Percentiles rank a stretch among this genome's conserved stretches.
phyloP scores from a whole-genome alignment of 192 early-diverging fungal species.

The Jimgerdemannia lactiflua region DNA sequence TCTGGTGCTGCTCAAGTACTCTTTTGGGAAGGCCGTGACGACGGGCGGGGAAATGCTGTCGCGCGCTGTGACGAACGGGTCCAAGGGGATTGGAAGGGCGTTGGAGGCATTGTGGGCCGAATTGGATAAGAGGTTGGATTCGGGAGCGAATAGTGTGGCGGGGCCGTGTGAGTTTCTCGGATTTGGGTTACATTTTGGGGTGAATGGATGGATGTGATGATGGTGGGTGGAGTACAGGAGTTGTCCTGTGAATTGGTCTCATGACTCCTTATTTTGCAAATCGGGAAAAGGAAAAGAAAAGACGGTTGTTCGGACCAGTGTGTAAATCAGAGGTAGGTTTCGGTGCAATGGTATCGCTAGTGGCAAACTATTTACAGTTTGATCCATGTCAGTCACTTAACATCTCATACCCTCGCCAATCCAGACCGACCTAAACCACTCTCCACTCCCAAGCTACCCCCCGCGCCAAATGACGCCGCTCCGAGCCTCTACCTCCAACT shows the following conservation, averaged over 20 bases:
- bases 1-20: constrained; percentile 37
- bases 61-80: constrained; percentile 37
- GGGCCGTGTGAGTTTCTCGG: background rate
- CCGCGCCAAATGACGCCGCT: background rate
- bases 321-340: too few relatives aligned
- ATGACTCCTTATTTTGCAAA: too few relatives aligned
- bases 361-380: background rate
- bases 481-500: constrained; percentile 8
- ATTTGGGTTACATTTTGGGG: background rate
- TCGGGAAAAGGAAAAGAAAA: too few relatives aligned
- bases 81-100: constrained; percentile 17
- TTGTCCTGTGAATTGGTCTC: too few relatives aligned
- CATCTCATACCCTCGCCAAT: background rate
- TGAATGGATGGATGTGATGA: background rate
- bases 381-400: background rate
- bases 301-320: background rate
- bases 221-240: background rate
- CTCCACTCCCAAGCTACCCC: background rate
- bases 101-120: constrained; percentile 34
- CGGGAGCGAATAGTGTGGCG: too few relatives aligned
- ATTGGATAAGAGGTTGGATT: constrained; percentile 10
- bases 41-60: constrained; percentile 32
- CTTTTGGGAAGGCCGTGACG: constrained; percentile 48
- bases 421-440: background rate
- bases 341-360: too few relatives aligned